These are phyloP conservation scores for Mytilinidion resinicola DNA, from an alignment of 495 filamentous ascomycete species.

Conservation along the genomic window DNA sequence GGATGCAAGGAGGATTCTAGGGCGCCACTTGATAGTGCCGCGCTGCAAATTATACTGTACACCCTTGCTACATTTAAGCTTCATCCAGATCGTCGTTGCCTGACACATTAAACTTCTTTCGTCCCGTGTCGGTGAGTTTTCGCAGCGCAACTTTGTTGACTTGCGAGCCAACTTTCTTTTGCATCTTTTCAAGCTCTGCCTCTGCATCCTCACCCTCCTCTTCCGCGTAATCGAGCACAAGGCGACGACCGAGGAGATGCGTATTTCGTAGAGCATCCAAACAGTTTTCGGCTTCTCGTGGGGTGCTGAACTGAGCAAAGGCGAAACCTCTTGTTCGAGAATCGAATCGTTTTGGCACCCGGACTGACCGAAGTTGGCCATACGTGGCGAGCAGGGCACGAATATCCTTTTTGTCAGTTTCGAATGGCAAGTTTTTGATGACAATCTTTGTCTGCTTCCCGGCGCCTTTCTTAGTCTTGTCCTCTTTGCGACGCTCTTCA, in stretches of 20 bases:
- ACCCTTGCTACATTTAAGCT: slow-evolving; percentile 38
- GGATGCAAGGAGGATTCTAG: slow-evolving; percentile 18
- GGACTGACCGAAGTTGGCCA: slow-evolving; percentile 83
- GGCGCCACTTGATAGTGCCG: slow-evolving; percentile 17
- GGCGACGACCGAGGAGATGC: slow-evolving; percentile 79
- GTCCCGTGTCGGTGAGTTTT: slow-evolving; percentile 70
- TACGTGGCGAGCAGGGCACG: slow-evolving; percentile 78
- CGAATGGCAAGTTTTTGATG: slow-evolving; percentile 97
- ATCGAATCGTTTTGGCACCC: slow-evolving; percentile 92
- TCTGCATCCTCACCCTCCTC: slow-evolving; percentile 84
- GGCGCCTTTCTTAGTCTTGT: slow-evolving; percentile 68
- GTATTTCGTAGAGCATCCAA: slow-evolving; percentile 86
- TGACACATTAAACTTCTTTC: slow-evolving; percentile 76
- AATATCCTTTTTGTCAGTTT: slow-evolving; percentile 87
- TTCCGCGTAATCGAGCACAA: slow-evolving; percentile 86
- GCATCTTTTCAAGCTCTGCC: slow-evolving; percentile 92
- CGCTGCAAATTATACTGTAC: slow-evolving; percentile 19
- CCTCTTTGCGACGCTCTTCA: slow-evolving; percentile 73
- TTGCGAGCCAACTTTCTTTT: slow-evolving; percentile 85
- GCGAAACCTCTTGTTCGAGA: slow-evolving; percentile 82
- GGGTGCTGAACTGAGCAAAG: slow-evolving; percentile 91
- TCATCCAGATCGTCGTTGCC: slow-evolving; percentile 56
- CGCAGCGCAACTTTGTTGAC: slow-evolving; percentile 81
- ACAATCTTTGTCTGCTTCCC: slow-evolving; percentile 81
- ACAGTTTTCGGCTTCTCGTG: slow-evolving; percentile 88